Base-by-base conservation (phyloP, 169 alveolate genomes). In the Plasmodium billcollinsi region DNA sequence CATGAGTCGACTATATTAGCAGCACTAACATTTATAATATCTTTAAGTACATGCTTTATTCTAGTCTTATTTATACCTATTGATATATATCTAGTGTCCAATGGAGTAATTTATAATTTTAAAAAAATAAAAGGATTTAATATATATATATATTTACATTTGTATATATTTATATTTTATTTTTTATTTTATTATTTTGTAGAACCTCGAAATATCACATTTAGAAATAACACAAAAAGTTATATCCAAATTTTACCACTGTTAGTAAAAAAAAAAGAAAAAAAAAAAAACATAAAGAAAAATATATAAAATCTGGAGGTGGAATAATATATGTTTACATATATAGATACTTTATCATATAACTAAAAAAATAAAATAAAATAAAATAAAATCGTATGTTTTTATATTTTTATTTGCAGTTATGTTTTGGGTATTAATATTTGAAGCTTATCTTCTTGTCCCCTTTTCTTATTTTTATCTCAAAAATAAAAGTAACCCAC, bases 391-490 rank as follows among this genome's bases (percentile, higher is more conserved):
- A 26, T 26, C 33, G 3, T 4, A 26, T 4, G 3, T 24, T 54
- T 54, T 50, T 20, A 14, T 75, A 21, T 6, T 49, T 49, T 66
- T 72, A 26, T 50, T n/a, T 80, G 50, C 73, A 80, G 90, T 18
- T 29, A 80, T 80, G 75, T 80, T 80, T 71, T 80, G 90, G 90
- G 71, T 58, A 5, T 29, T 80, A 33, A 80, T 80, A 18, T 80
- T 66, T 47, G 73, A 80, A 62, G 90, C 90, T 15, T 80, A 80
- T 61, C 39, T 80, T 47, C 33, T 62, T 9, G 69, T 80, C 39
- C 90, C 90, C 56, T 80, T 80, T 65, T 80, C 90, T 33, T 80
- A 80, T 29, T 80, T 80, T 61, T 80, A 69, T 61, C 45, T 80
- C 24, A 66, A 80, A 59, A 80, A 80, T 80, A 66, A 69, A 14